Evolutionary conservation across 441 rosid genomes (phyloP), one percentile per base, ranked within the genome.

Genomic region (Adansonia grandidieri): DNA sequence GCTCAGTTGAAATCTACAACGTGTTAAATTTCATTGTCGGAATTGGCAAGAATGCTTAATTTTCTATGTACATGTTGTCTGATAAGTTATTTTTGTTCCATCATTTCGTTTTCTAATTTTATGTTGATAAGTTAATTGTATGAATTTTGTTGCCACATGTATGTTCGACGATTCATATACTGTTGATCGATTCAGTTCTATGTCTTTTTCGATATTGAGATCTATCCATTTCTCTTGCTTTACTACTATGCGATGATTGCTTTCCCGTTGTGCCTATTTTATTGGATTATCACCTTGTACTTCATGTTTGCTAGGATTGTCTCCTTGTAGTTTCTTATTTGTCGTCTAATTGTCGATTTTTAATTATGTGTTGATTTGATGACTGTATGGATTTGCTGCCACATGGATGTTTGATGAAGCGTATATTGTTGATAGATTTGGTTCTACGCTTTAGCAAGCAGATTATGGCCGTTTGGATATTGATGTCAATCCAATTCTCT

Each of bases 371-470:
- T 24, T 68, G 32, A 54, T 14, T 22, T 47, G 61, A 28, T 71
- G 44, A 22, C 70, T 48, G 47, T 77, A 37, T 71, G 69, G 50
- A 58, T 80, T 75, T 60, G n/a, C 37, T 40, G 47, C 68, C 71
- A 20, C 17, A 2, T 24, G 42, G 60, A 73, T 75, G 69, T 66
- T n/a, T 0, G 24, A 65, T 50, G 51, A 60, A 67, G 51, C 5
- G 9, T 45, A n/a, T 68, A 9, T 50, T 44, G 53, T 62, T 56
- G 4, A 44, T 37, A 37, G 54, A 77, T 77, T 44, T 0, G 14
- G 54, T 64, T 58, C 32, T 67, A 20, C 50, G 70, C 63, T 74
- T 78, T 62, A 63, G 10, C 17, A 28, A 63, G 19, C 45, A 13
- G 40, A 32, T 14, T 32, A 6, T 63, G 44, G 7, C 68, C 8